Evolutionary conservation across 1,139 yeast species (phyloP), one percentile per base, ranked within the genome.

Genomic region (Saccharomyces pastorianus): DNA sequence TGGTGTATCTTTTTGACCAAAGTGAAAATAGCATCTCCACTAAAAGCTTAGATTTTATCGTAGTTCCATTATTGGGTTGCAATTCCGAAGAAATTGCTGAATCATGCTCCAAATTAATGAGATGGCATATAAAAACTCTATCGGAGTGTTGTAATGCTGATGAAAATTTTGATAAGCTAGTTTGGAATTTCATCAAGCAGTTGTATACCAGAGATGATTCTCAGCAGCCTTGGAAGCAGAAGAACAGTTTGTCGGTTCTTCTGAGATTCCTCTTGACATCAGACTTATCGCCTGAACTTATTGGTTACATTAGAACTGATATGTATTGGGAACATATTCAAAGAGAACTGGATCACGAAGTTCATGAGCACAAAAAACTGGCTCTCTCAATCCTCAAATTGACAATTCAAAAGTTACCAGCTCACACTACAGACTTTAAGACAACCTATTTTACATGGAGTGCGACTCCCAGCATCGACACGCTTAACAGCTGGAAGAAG

Each of bases 361-460:
- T 81, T 0, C 91, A 86, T 63, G 96, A 88, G 58, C 83, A 80
- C 55, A 78, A 90, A 51, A 89, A 88, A 66, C 81, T 82, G 62
- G 76, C 85, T n/a, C 71, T 89, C 31, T 83, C 90, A 0, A 80
- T 88, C 25, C 69, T 89, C 48, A 84, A 84, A 59, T 67, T 80
- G 25, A 78, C 95, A 0, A 73, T 90, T 17, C 79, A 79, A 58
- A 53, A 50, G 6, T 44, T 64, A n/a, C 28, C 59, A 17, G 13
- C 25, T 17, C 23, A 38, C 1, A 17, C 25, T 4, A 17, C 13
- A 17, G 47, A 32, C 13, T n/a, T 38, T 1, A 11, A 32, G 2
- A 77, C 76, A 38, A 64, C 70, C 0, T 69, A 75, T 20, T 77
- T 87, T 59, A 53, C 61, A 1, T 85, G 90, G 84, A 69, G 74